These are phyloP conservation scores for Candolleomyces efflorescens DNA, from an alignment of 768 basidiomycete genomes.

Conservation along the genomic window DNA sequence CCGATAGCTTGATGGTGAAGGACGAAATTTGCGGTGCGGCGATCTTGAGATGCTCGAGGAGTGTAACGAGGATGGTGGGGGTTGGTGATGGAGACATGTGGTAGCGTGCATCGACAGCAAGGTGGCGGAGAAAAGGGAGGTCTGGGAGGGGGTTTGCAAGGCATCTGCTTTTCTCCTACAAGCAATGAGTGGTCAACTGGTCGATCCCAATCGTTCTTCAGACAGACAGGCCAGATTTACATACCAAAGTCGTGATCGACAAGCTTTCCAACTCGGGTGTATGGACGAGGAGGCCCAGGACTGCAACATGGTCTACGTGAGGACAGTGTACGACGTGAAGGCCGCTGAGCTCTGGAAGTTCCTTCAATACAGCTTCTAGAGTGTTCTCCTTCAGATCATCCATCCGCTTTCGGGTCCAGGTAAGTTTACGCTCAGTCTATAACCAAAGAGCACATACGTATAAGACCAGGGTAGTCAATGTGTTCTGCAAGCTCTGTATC, in stretches of 20 bases:
- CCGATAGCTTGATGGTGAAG: slow-evolving; percentile 42
- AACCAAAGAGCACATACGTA: slow-evolving; percentile 40
- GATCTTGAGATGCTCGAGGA: slow-evolving; percentile 28
- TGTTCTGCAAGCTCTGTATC: slow-evolving; percentile 36
- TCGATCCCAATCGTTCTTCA: slow-evolving; percentile 3
- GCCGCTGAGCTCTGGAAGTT: slow-evolving; percentile 50
- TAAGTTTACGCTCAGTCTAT: not conserved
- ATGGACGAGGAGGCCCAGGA: slow-evolving; percentile 42
- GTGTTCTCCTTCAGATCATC: slow-evolving; percentile 49
- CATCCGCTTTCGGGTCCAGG: slow-evolving; percentile 42
- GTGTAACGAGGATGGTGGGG: slow-evolving; percentile 21
- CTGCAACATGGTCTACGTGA: slow-evolving; percentile 46
- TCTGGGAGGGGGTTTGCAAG: slow-evolving; percentile 25
- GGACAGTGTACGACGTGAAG: slow-evolving; percentile 62
- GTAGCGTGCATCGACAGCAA: slow-evolving; percentile 49
- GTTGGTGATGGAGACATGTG: slow-evolving; percentile 25
- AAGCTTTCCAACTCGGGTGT: slow-evolving; percentile 58
- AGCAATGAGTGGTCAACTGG: not conserved
- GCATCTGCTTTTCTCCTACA: slow-evolving; percentile 33
- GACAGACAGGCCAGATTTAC: slow-evolving; percentile 15
- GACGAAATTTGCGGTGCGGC: slow-evolving; percentile 30
- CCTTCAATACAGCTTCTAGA: slow-evolving; percentile 41
- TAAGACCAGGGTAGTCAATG: slow-evolving; percentile 38
- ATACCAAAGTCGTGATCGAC: slow-evolving; percentile 56
- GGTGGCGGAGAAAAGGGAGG: slow-evolving; percentile 41